Conservation (phyloP, 1,284 basidiomycete species). For the Gomphus bonarii region DNA sequence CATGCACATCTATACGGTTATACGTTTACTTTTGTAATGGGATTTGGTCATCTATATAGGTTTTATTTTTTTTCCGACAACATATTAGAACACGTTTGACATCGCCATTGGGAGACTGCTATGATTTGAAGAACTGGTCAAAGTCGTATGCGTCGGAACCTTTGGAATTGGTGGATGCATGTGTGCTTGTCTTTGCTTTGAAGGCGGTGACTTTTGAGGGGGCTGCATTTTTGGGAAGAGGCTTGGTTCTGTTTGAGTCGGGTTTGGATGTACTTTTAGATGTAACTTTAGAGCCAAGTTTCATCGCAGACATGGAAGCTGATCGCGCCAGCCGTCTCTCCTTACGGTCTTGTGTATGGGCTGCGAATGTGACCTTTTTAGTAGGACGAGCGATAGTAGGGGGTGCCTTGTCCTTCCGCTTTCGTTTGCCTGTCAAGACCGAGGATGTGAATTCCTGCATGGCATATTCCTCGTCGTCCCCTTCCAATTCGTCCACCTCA, state of each 20-base stretch:
- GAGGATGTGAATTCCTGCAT: slow-evolving; percentile 3
- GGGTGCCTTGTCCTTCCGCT: slow-evolving; percentile 6
- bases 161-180: background rate
- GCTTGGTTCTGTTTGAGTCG: background rate
- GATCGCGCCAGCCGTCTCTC: background rate
- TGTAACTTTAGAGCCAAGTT: background rate
- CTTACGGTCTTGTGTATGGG: background rate
- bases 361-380: slow-evolving; percentile 14
- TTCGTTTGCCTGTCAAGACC: slow-evolving; percentile 10
- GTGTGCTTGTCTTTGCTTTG: background rate
- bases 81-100: no score
- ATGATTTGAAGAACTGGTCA: slow-evolving; percentile 9
- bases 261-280: no score
- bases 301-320: background rate
- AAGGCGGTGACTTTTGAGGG: background rate
- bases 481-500: slow-evolving; percentile 18
- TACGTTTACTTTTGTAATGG: background rate
- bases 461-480: slow-evolving; percentile 2
- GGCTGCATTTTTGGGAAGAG: background rate
- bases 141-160: slow-evolving; percentile 6
- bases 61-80: no score
- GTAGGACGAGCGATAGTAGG: background rate
- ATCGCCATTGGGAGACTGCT: background rate
- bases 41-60: no score
- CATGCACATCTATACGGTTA: background rate